These are phyloP conservation scores for Psilocybe tampanensis DNA, from an alignment of 768 basidiomycete species.

Conservation along the genomic window DNA sequence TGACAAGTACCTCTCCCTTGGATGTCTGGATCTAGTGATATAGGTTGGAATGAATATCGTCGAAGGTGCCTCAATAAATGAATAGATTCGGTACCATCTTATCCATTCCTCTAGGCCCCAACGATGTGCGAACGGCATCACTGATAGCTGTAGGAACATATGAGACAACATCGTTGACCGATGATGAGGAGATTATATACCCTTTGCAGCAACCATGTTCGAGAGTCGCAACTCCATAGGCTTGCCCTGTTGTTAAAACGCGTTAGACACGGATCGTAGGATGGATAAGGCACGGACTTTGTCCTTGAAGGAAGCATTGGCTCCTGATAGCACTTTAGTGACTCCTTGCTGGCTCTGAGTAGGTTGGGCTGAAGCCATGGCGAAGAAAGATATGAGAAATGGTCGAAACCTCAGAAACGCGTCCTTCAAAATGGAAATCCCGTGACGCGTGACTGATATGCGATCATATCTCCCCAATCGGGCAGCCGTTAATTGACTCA, in stretches of 20 bases:
- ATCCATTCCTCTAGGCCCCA: slow-evolving; percentile 98
- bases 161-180: slow-evolving; percentile 12
- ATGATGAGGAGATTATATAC: slow-evolving; percentile 36
- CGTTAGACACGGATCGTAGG: slow-evolving; percentile 19
- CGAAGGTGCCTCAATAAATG: slow-evolving; percentile 8
- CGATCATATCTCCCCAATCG: slow-evolving; percentile 8
- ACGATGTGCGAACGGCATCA: slow-evolving; percentile 94
- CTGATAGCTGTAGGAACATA: slow-evolving; percentile 73
- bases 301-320: slow-evolving; percentile 86
- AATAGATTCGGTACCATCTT: slow-evolving; percentile 81
- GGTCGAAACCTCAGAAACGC: slow-evolving; percentile 28
- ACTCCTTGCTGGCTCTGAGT: slow-evolving; percentile 41
- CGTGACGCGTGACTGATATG: slow-evolving; percentile 38
- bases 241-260: slow-evolving; percentile 69
- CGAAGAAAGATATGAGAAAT: slow-evolving; percentile 13
- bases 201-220: slow-evolving; percentile 98
- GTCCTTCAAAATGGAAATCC: slow-evolving; percentile 28
- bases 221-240: slow-evolving; percentile 97
- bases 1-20: slow-evolving; percentile 96
- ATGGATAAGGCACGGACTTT: slow-evolving; percentile 50
- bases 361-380: slow-evolving; percentile 38
- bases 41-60: slow-evolving; percentile 9
- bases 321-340: slow-evolving; percentile 49
- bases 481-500: slow-evolving; percentile 19
- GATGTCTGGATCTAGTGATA: slow-evolving; percentile 84